These are phyloP conservation scores for Beauveria sp. DNA, from an alignment of 2,329 filamentous ascomycete genomes.

Conservation along the genomic window DNA sequence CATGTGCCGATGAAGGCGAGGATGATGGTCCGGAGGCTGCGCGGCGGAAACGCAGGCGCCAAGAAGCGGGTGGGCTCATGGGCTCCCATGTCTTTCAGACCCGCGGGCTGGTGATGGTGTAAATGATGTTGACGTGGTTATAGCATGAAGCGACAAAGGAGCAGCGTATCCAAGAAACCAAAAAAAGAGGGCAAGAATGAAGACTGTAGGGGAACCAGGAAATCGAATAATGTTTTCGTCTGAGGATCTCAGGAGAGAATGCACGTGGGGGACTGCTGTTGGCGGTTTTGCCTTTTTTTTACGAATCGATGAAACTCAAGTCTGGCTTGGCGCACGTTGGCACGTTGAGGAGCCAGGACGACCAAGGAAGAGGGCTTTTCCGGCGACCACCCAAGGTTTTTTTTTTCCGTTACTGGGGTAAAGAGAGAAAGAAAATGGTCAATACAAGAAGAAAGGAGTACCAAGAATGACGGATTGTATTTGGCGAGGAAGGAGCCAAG, in stretches of 20 bases:
- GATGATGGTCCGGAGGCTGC: conserved; percentile 22
- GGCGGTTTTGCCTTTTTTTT: neutral
- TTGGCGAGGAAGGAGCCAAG: neutral
- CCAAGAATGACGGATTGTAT: neutral
- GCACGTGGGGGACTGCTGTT: neutral
- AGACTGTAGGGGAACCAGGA: too few relatives aligned
- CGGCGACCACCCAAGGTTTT: neutral
- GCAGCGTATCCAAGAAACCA: conserved; percentile 13
- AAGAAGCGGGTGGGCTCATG: conserved; percentile 13
- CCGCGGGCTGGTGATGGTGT: neutral
- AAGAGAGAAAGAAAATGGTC: neutral
- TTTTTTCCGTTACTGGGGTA: neutral
- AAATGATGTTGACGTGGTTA: neutral
- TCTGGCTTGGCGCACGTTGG: neutral
- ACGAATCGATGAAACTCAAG: neutral
- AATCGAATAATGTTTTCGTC: neutral
- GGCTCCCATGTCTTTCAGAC: conserved; percentile 10
- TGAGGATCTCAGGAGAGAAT: neutral
- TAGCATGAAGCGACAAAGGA: neutral
- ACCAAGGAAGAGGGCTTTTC: neutral
- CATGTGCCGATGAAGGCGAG: conserved; percentile 16
- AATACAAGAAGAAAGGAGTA: neutral
- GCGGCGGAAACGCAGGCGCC: conserved; percentile 15
- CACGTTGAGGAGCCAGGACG: neutral
- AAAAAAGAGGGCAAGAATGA: neutral